Evolutionary conservation across 2,329 filamentous ascomycete species (phyloP), one percentile per base, ranked within the genome.

Genomic region (Plenodomus biglobosus): DNA sequence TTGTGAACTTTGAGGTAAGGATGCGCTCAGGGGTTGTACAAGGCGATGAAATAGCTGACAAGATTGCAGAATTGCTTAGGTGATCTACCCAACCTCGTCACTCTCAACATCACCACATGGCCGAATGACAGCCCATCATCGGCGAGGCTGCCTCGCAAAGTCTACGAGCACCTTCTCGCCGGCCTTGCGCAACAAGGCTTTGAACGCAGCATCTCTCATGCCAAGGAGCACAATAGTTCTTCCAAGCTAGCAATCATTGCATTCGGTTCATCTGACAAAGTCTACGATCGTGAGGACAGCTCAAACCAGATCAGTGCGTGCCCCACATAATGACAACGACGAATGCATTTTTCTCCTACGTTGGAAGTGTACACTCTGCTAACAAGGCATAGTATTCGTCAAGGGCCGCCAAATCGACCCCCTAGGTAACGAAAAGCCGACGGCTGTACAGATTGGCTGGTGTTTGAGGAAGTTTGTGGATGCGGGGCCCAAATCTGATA

Each of bases 61-160:
- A 32, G 58, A 51, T 35, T 38, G 35, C 42, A 73, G 65, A 69
- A 64, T 37, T 73, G 69, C 36, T 53, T 73, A 1, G 66, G 65
- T 18, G 63, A 73, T 16, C 61, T 79, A 11, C 59, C 64, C 8
- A 58, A 73, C 24, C 64, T 79, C 8, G 66, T 75, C 3, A 78
- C 76, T 0, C 61, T 79, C 16, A 76, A 79, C 50, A 75, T 79
- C 52, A 76, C 75, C 0, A 76, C 73, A 3, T 79, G 76, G 74
- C 77, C 77, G 4, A 76, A 58, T 18, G 76, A 75, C 52, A 69
- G 64, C 34, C 73, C 73, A 1, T 72, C 67, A 2, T 69, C 72
- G 38, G 63, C 59, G 7, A 65, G 72, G 22, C 62, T 78, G 3
- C 73, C 75, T 0, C 69, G 73, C 32, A 68, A 71, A 45, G 65